Percentiles rank a stretch among this genome's conserved stretches.
phyloP scores from a whole-genome alignment of 164 flowering plant genomes.

The Pachysandra terminalis region DNA sequence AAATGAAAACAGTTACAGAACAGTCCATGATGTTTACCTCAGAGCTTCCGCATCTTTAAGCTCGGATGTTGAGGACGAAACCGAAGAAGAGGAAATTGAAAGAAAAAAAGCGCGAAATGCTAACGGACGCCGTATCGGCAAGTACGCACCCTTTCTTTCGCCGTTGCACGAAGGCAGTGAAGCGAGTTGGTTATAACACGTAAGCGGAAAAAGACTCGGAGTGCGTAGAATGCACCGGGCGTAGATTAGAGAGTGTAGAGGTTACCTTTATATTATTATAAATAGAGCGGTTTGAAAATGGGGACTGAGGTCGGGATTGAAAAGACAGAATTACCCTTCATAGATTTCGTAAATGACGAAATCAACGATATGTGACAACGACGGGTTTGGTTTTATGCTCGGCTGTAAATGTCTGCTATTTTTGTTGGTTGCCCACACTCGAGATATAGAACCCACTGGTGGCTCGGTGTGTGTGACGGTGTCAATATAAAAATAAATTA shows the following conservation, averaged over 20 bases:
- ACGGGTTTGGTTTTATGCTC: too few species aligned
- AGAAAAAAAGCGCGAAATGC: constrained; percentile 10
- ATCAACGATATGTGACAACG: too few species aligned
- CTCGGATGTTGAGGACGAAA: constrained; percentile 9
- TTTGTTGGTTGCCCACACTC: too few species aligned
- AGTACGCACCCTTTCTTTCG: constrained; percentile 15
- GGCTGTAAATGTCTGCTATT: too few species aligned
- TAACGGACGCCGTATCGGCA: constrained; percentile 17
- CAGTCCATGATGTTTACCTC: background rate
- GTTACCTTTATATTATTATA: too few species aligned
- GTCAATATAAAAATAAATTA: too few species aligned
- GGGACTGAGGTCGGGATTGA: too few species aligned
- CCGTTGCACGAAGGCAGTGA: constrained; percentile 19
- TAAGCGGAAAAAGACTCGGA: background rate
- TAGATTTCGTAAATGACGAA: too few species aligned
- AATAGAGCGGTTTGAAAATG: too few species aligned
- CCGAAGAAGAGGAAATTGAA: constrained; percentile 20
- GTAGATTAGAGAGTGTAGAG: background rate
- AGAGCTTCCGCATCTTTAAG: constrained; percentile 6
- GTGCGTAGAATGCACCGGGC: constrained; percentile 13
- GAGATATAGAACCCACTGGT: too few species aligned
- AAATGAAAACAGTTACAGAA: background rate
- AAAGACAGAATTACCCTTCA: too few species aligned
- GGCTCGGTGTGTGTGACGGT: too few species aligned
- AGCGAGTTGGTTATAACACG: constrained; percentile 16